Evolutionary conservation across 257 asterid species (phyloP), one percentile per base, ranked within the genome.

Genomic region (Linaria vulgaris): DNA sequence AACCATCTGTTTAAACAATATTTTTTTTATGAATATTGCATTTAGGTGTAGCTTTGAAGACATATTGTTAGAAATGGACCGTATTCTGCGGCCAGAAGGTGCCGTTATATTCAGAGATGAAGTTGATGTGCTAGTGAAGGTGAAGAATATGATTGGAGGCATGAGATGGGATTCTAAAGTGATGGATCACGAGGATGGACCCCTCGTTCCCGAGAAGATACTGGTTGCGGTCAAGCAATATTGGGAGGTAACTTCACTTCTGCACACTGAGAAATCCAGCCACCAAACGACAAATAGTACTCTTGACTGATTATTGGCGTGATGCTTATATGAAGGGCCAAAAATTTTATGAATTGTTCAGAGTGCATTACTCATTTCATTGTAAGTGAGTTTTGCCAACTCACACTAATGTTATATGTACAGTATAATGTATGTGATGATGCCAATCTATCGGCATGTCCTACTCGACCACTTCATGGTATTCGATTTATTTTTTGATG

Each of bases 171-270:
- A 79, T 52, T 82, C 83, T 31, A 92, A 84, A 76, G 71, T 92
- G 92, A 66, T 84, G 51, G 98, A 92, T 78, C 98, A 92, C 13
- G 98, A 92, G 65, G 96, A 92, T 5, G 96, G 98, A 8, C 98
- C 98, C 50, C 96, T 88, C 21, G 83, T 88, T 41, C 94, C 91
- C 0, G 89, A 85, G 86, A 92, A 92, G 80, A 76, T 87, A 49
- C 76, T 92, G 61, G 76, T 85, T 65, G 97, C 86, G 1, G 98
- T 92, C 9, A 92, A 92, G 76, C 88, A 85, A 63, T 92, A 92
- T 37, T 92, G 98, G 97, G 96, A 20, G 78, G 83, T 19, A 92
- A 92, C 80, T 79, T 96, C 63, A 92, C 98, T 31, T 79, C 88
- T 4, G 31, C 84, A 0, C 78, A 62, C 73, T 88, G 3, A 27